Percentiles rank a stretch among this genome's conserved stretches.
phyloP scores from a whole-genome alignment of 1,139 yeast genomes.

The Lodderomyces margitis region DNA sequence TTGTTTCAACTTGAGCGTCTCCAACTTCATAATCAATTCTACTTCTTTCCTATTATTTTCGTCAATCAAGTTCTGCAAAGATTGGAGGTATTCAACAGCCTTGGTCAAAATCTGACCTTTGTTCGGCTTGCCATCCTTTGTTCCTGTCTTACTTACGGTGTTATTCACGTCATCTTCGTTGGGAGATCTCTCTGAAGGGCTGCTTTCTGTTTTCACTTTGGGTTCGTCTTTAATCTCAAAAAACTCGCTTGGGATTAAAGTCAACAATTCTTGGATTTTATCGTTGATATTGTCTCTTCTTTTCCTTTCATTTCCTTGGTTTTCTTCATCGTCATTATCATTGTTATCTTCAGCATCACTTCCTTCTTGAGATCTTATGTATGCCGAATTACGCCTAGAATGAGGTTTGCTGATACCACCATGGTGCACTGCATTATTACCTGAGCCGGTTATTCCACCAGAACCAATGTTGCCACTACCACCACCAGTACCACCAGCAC shows the following conservation, averaged over 20 bases:
- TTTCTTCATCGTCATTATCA: constrained; percentile 33
- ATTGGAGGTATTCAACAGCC: constrained; percentile 79
- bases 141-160: constrained; percentile 54
- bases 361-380: constrained; percentile 27
- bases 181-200: constrained; percentile 14
- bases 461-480: not conserved
- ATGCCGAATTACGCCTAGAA: constrained; percentile 37
- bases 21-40: constrained; percentile 62
- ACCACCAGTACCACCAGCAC: constrained; percentile 32
- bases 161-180: constrained; percentile 29
- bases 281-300: constrained; percentile 89
- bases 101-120: constrained; percentile 87
- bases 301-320: constrained; percentile 55
- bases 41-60: constrained; percentile 75
- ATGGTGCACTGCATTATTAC: constrained; percentile 28
- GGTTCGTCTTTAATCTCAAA: constrained; percentile 25
- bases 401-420: constrained; percentile 45
- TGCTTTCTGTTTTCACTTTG: constrained; percentile 8
- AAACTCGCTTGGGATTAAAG: constrained; percentile 64
- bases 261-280: constrained; percentile 76
- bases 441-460: constrained; percentile 4
- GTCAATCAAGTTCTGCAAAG: constrained; percentile 74
- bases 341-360: constrained; percentile 30
- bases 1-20: constrained; percentile 46
- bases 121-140: constrained; percentile 88